These are phyloP conservation scores for Eucalyptus cloeziana DNA, from an alignment of 345 rosid genomes.

Conservation along the genomic window DNA sequence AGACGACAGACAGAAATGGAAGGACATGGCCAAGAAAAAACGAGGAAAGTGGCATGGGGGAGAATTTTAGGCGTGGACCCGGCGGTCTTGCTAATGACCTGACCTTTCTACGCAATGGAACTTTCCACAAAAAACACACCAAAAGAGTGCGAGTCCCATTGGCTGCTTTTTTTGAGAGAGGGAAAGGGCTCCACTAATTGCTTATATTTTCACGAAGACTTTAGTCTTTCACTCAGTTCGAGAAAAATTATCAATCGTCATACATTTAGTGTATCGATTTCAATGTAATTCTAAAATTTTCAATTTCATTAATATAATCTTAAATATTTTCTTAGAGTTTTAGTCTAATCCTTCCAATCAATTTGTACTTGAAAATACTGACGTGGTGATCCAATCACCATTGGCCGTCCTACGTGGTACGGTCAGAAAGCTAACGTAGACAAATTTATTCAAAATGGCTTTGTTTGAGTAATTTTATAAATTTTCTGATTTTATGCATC, in stretches of 20 bases:
- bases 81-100: no score
- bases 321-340: not conserved
- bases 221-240: not conserved
- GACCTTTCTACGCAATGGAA: no score
- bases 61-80: not conserved
- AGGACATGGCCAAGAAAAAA: not conserved
- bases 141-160: not conserved
- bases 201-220: not conserved
- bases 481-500: no score
- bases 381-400: not conserved
- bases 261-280: no score
- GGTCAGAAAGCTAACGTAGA: rapidly evolving
- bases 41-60: not conserved
- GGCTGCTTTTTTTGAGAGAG: not conserved
- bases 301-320: not conserved
- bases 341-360: no score
- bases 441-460: not conserved
- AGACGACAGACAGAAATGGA: not conserved
- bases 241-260: not conserved
- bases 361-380: no score
- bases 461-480: no score
- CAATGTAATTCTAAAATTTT: not conserved
- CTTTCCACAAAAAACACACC: not conserved
- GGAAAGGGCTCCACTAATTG: not conserved
- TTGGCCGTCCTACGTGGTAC: rapidly evolving